phyloP scores from a whole-genome alignment of 139 green algal species.

The Coelastrella sp. region DNA sequence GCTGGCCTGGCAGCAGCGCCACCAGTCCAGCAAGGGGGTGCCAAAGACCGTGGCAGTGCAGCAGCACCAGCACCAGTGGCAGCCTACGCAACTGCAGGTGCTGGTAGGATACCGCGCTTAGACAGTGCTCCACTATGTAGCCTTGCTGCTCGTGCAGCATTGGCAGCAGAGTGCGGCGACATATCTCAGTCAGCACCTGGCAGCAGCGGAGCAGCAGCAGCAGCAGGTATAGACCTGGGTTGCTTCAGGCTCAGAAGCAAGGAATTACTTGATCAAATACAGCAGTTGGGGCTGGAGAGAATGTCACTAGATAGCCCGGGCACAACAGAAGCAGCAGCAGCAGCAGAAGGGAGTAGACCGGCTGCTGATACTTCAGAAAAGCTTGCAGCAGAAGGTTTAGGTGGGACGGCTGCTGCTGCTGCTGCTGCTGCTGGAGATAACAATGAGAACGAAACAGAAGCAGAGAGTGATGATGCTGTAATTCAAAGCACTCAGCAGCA shows the following conservation, averaged over 20 bases:
- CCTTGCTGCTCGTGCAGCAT: neutral
- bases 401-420: neutral
- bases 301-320: neutral
- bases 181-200: neutral
- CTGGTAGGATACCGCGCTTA: no score
- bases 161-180: neutral
- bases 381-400: no score
- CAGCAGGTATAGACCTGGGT: neutral
- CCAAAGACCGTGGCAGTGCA: no score
- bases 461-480: neutral
- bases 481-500: slow-evolving; percentile 10
- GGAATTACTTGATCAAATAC: no score
- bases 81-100: no score
- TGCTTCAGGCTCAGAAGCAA: no score
- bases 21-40: no score
- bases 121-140: neutral
- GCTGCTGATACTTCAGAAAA: no score
- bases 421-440: neutral
- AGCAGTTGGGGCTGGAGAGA: neutral
- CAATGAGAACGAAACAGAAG: neutral
- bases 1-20: no score
- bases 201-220: slow-evolving; percentile 1
- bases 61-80: no score
- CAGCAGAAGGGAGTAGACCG: neutral
- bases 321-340: slow-evolving; percentile 4